Percentiles rank a stretch among this genome's conserved stretches.
Evolutionary conservation across 2,329 filamentous ascomycete species (phyloP).

Genomic region (Cytospora leucostoma): DNA sequence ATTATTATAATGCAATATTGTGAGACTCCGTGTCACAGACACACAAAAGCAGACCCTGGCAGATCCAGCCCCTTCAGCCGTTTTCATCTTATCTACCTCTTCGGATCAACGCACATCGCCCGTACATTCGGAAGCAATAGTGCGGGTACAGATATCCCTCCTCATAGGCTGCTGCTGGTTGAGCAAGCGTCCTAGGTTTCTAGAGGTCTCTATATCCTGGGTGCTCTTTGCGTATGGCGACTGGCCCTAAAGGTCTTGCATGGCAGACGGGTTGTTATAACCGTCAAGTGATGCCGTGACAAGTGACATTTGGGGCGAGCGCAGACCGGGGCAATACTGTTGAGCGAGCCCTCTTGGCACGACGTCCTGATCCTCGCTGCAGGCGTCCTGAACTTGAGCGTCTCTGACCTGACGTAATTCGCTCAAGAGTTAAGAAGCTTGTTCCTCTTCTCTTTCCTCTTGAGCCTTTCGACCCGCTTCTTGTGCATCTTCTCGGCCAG

Average conservation of each 20-base stretch:
- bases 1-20: conserved; percentile 15
- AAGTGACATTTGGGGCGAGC: conserved; percentile 17
- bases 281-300: conserved; percentile 9
- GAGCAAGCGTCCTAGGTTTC: background rate
- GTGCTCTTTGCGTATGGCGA: background rate
- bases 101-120: conserved; percentile 17
- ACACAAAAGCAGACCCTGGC: conserved; percentile 18
- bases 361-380: conserved; percentile 7
- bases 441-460: conserved; percentile 95
- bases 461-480: conserved; percentile 90
- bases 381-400: conserved; percentile 9
- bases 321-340: conserved; percentile 4
- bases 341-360: conserved; percentile 2
- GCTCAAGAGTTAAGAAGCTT: conserved; percentile 71
- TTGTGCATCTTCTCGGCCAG: conserved; percentile 98
- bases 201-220: background rate
- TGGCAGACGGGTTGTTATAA: background rate
- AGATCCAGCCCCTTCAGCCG: conserved; percentile 10
- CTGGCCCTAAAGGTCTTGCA: background rate
- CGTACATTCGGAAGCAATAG: conserved; percentile 12
- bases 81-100: conserved; percentile 20
- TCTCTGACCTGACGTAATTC: background rate
- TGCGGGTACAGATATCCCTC: conserved; percentile 4
- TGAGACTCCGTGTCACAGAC: conserved; percentile 14
- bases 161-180: background rate